phyloP scores from a whole-genome alignment of 495 filamentous ascomycete genomes.

The Daldinia loculata region DNA sequence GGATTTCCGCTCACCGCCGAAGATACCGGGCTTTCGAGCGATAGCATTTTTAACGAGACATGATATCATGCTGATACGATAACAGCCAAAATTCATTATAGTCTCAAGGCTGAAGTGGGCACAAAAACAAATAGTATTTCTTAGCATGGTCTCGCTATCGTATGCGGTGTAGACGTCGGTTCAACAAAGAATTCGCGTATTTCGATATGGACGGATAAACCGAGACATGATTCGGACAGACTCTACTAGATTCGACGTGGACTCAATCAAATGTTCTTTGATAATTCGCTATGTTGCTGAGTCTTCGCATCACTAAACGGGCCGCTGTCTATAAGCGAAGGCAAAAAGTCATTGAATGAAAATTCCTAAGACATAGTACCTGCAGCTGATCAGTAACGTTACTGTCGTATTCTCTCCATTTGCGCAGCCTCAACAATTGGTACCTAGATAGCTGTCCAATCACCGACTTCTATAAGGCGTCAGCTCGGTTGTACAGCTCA shows the following conservation, averaged over 20 bases:
- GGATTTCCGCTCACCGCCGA: not conserved
- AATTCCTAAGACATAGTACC: not conserved
- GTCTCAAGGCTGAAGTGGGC: not conserved
- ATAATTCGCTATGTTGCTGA: not conserved
- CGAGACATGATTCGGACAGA: conserved; percentile 15
- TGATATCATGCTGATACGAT: conserved; percentile 2
- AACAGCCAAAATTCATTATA: not conserved
- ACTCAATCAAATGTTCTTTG: not conserved
- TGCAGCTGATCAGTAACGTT: conserved; percentile 29
- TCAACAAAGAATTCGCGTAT: not conserved
- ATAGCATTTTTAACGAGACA: not conserved
- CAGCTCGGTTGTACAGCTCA: not conserved
- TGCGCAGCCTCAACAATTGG: conserved; percentile 17
- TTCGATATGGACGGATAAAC: not conserved
- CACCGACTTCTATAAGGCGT: not conserved
- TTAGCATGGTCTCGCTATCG: not conserved
- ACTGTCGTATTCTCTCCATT: conserved; percentile 20
- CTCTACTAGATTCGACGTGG: not conserved
- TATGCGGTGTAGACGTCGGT: not conserved
- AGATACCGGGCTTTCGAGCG: not conserved
- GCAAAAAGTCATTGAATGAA: not conserved
- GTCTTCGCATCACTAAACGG: not conserved
- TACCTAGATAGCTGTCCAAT: conserved; percentile 19
- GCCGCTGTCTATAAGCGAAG: not conserved
- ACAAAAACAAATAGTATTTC: not conserved